A percentile compares a stretch with the other conserved stretches of the same genome.
phyloP scores from a whole-genome alignment of 345 rosid species.

The Murraya koenigii region DNA sequence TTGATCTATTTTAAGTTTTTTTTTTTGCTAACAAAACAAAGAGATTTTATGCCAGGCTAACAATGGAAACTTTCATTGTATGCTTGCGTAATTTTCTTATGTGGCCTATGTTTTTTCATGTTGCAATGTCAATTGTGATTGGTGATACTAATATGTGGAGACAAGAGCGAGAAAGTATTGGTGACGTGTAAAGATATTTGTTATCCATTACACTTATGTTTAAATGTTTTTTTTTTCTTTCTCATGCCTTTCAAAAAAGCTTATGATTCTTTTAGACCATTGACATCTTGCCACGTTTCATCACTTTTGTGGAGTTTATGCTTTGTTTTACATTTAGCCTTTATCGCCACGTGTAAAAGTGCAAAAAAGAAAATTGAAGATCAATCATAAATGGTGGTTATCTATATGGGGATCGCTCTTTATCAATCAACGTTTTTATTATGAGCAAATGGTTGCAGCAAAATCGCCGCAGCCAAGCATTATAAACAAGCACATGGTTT shows the following conservation, averaged over 20 bases:
- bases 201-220: neutral
- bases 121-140: no score
- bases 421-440: neutral
- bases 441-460: neutral
- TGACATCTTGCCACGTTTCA: conserved; percentile 2
- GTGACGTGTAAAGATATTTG: neutral
- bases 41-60: neutral
- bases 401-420: neutral
- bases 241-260: neutral
- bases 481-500: neutral
- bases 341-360: conserved; percentile 1
- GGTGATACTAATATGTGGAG: no score
- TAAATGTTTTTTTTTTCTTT: neutral
- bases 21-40: no score
- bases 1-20: no score
- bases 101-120: neutral
- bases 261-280: neutral
- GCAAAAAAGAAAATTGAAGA: neutral
- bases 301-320: neutral
- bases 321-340: neutral
- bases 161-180: neutral
- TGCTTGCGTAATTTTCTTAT: neutral
- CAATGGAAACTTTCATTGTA: neutral
- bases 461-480: conserved; percentile 3
- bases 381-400: neutral